Evolutionary conservation across 345 rosid genomes (phyloP), one percentile per base, ranked within the genome.

Genomic region (Balakata baccata): DNA sequence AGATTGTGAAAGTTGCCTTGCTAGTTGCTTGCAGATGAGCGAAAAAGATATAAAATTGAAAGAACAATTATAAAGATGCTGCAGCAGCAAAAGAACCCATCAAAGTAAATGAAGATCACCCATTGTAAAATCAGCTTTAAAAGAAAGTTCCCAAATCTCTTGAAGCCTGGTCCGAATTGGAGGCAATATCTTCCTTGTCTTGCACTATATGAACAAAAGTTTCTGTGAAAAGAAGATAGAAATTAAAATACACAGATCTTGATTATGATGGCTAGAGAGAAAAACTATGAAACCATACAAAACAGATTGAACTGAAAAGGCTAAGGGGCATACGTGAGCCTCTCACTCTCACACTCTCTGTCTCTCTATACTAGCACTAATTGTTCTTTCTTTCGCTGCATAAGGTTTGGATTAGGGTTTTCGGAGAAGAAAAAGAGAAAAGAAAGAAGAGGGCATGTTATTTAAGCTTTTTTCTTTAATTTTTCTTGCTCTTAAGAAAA

Each of bases 341-440:
- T 11, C 56, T 63, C 12, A n/a, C 29, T 14, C 54, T 18, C 37
- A 1, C 8, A 4, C 47, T 69, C 39, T 49, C 46, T 10, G n/a
- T n/a, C 20, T 25, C 22, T 18, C n/a, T 12, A 1, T 29, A 29
- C 34, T 29, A 29, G 34, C 34, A 29, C 34, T 29, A 29, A 29
- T 29, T 29, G 34, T 29, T 29, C 34, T 29, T 29, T 0, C 11
- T 25, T 47, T 62, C 46, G 47, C 34, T 6, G 34, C 12, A 71
- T n/a, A 57, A 22, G 61, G 4, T 18, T 6, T 53, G 77, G 75
- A 73, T 78, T 83, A 87, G 87, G 88, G 86, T 84, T 83, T 82
- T 23, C 18, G 72, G 80, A 59, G 82, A 13, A 73, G 80, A 43
- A 50, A 29, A 66, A 14, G 43, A 75, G 71, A 70, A 63, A 61